phyloP scores from a whole-genome alignment of 2,329 filamentous ascomycete species.

The Karstenula rhodostoma region DNA sequence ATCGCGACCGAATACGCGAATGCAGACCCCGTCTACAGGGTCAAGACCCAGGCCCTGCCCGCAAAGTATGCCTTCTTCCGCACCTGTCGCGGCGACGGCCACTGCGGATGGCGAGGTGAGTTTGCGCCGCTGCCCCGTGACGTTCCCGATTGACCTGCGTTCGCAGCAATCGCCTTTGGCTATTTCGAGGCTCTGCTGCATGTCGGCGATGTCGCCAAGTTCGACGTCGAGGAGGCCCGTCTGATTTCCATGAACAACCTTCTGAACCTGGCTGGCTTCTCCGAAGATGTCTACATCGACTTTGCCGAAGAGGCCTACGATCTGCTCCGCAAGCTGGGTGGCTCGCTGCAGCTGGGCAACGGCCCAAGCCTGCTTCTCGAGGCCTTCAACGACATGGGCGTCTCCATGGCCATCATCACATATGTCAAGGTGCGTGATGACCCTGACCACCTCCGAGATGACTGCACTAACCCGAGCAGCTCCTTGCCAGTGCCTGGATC shows the following conservation, averaged over 20 bases:
- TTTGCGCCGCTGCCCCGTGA: constrained; percentile 13
- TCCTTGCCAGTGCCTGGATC: constrained; percentile 85
- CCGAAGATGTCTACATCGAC: constrained; percentile 77
- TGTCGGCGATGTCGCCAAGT: constrained; percentile 68
- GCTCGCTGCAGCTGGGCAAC: constrained; percentile 61
- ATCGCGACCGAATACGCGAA: constrained; percentile 88
- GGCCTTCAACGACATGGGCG: constrained; percentile 75
- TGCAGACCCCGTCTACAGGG: constrained; percentile 83
- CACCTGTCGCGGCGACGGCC: constrained; percentile 88
- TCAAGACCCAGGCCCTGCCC: constrained; percentile 85
- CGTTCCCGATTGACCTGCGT: constrained; percentile 35
- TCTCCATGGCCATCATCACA: constrained; percentile 81
- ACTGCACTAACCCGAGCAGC: constrained; percentile 55
- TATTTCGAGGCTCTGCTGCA: constrained; percentile 89
- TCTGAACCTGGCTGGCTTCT: constrained; percentile 73
- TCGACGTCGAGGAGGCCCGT: constrained; percentile 75
- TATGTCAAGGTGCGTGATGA: constrained; percentile 69
- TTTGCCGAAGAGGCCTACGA: constrained; percentile 79
- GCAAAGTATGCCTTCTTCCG: constrained; percentile 88
- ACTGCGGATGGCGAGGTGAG: constrained; percentile 97
- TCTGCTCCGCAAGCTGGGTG: constrained; percentile 70
- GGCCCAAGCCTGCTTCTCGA: constrained; percentile 64
- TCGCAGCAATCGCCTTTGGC: constrained; percentile 83
- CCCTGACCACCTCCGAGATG: neutral
- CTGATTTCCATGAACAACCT: constrained; percentile 75